Base-by-base conservation (phyloP, 352 stramenopile genomes). In the Phytopythium aichiense region DNA sequence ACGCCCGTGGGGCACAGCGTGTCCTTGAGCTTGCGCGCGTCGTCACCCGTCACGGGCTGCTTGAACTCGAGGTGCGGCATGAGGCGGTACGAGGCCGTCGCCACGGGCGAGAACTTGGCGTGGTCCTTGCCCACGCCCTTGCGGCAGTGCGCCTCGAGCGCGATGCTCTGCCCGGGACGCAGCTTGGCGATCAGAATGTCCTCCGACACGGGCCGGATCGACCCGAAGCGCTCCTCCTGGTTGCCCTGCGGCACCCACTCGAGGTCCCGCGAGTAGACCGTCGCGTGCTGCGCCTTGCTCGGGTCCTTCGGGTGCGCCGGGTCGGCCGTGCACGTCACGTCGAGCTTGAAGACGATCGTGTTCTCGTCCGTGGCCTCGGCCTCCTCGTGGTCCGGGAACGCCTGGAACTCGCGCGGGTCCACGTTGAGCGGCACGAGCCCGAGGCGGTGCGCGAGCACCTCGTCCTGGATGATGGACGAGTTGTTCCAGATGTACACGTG, bases 151-250 rank as follows among this genome's bases (percentile, higher is more conserved):
- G 92, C 93, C 70, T 99, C 96, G 12, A 99, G 79, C 50, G 94
- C 91, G 67, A 99, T 99, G 52, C 90, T 92, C 81, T 99, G 97
- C 49, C 96, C 96, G 2, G 96, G 95, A 56, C 94, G 86, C 40
- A 99, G 72, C 74, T 99, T 99, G 18, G 95, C 94, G 30, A 99
- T 89, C 61, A 99, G 70, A 69, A 99, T 99, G 73, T 99, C 95
- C 69, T 98, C 92, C 55, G 96, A 79, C 7, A 98, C 89, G 7
- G 93, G 92, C 15, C 88, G 77, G 61, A 94, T 94, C 9, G 71
- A 65, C 20, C 79, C 81, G 56, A 97, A 97, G 9, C 88, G 86
- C 66, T 97, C 89, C 62, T 94, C 85, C 67, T 99, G 96, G 69
- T 97, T 96, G 16, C 97, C 96, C 73, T 99, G 95, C n/a, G 95